phyloP scores from a whole-genome alignment of 805 yeast species.

The Starmerella bombi region DNA sequence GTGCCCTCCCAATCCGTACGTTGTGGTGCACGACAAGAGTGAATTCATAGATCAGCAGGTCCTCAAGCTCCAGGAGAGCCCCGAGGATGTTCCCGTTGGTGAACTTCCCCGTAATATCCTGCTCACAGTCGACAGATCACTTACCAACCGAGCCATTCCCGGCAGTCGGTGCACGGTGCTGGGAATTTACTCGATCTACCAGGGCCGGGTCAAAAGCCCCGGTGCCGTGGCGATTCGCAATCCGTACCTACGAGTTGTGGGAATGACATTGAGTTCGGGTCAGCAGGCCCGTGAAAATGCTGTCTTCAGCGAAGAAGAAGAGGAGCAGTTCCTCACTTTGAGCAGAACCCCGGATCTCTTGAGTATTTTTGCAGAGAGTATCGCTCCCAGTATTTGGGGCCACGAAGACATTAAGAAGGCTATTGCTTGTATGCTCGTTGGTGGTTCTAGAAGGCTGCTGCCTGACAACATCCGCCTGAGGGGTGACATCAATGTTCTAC shows the following conservation, averaged over 20 bases:
- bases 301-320: conserved; percentile 81
- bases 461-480: conserved; percentile 95
- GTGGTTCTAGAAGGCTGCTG: conserved; percentile 81
- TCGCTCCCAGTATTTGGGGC: conserved; percentile 96
- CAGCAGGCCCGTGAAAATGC: conserved; percentile 47
- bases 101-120: conserved; percentile 94
- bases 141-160: conserved; percentile 84
- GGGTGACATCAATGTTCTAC: conserved; percentile 89
- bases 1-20: conserved; percentile 88
- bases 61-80: conserved; percentile 88
- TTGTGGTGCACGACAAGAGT: conserved; percentile 86
- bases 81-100: conserved; percentile 97
- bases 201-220: conserved; percentile 44
- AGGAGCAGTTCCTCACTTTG: conserved; percentile 71
- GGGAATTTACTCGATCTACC: conserved; percentile 87
- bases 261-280: conserved; percentile 73
- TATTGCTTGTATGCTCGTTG: conserved; percentile 79
- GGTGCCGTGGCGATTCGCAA: conserved; percentile 74
- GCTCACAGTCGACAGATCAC: conserved; percentile 74
- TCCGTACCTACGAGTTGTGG: conserved; percentile 78
- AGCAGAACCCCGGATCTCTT: conserved; percentile 76
- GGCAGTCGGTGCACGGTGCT: conserved; percentile 87
- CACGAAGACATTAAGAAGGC: conserved; percentile 86
- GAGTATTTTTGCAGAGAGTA: conserved; percentile 70
- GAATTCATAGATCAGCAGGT: conserved; percentile 91